These are phyloP conservation scores for Phenoliferia sp. DNA, from an alignment of 1,284 basidiomycete genomes.

Conservation along the genomic window DNA sequence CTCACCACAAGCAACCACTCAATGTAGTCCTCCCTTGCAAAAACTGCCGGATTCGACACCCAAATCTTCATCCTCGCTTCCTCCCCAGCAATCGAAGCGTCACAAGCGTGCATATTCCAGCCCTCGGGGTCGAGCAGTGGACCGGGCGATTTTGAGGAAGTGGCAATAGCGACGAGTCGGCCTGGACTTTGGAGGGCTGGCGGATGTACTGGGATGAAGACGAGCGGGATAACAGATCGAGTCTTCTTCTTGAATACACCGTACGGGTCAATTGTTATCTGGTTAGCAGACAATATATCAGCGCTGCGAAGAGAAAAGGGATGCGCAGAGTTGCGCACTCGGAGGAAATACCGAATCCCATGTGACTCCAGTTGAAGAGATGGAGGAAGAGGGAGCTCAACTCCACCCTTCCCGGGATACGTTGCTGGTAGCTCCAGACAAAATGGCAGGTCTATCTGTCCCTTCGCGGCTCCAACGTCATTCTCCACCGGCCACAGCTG, in stretches of 20 bases:
- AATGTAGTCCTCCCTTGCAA: not conserved
- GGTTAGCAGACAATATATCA: not conserved
- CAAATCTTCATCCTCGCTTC: not conserved
- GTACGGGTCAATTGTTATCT: not conserved
- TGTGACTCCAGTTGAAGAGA: not conserved
- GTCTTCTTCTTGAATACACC: not conserved
- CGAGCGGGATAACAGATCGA: not conserved
- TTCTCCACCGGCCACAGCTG: no score
- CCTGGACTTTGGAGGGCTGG: not conserved
- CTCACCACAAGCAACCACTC: not conserved
- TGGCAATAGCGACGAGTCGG: not conserved
- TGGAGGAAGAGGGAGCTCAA: not conserved
- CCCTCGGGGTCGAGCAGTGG: not conserved
- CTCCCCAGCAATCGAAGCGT: not conserved
- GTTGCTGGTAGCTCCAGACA: not conserved
- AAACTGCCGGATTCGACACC: not conserved
- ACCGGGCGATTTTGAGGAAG: not conserved
- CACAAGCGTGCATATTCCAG: not conserved
- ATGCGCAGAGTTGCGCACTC: not conserved
- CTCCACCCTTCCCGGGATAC: not conserved
- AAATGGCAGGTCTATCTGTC: not conserved
- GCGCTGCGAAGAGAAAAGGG: not conserved
- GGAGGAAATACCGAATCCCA: not conserved
- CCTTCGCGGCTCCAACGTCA: no score
- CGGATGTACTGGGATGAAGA: not conserved